Conservation (phyloP, 164 flowering plant genomes). For the Litsea cubeba region DNA sequence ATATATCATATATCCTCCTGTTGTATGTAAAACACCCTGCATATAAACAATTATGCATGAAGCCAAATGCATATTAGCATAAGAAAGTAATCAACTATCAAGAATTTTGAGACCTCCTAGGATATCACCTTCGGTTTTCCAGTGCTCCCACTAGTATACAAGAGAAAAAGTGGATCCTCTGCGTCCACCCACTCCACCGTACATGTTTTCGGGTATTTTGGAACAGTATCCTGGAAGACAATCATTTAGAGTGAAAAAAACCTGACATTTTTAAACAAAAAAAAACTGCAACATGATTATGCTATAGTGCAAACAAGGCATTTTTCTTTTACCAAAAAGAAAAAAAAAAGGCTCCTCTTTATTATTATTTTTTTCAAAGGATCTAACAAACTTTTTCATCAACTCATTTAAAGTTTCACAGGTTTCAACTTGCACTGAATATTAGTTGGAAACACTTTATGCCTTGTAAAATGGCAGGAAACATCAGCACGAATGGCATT, state of each 20-base stretch:
- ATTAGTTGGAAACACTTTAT: no score
- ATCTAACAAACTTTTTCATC: no score
- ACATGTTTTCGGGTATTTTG: conserved; percentile 64
- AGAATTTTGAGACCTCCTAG: not conserved
- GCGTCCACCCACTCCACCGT: conserved; percentile 95
- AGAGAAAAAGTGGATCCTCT: conserved; percentile 91
- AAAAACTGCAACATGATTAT: no score
- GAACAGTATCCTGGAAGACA: conserved; percentile 68
- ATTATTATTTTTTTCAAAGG: no score
- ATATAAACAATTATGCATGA: conserved; percentile 5
- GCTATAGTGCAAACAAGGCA: no score
- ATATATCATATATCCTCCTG: conserved; percentile 97
- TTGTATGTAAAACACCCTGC: conserved; percentile 96
- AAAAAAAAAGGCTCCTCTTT: no score
- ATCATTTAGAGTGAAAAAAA: not conserved
- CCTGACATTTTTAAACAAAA: no score
- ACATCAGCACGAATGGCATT: no score
- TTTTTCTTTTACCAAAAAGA: no score
- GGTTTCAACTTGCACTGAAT: no score
- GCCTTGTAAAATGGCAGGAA: no score
- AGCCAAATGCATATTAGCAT: conserved; percentile 3
- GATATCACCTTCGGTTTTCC: conserved; percentile 92
- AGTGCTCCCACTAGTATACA: conserved; percentile 98
- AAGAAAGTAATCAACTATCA: not conserved
- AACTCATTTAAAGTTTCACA: no score